Base-by-base conservation (phyloP, 2,329 filamentous ascomycete genomes). In the Cordyceps tenuipes region DNA sequence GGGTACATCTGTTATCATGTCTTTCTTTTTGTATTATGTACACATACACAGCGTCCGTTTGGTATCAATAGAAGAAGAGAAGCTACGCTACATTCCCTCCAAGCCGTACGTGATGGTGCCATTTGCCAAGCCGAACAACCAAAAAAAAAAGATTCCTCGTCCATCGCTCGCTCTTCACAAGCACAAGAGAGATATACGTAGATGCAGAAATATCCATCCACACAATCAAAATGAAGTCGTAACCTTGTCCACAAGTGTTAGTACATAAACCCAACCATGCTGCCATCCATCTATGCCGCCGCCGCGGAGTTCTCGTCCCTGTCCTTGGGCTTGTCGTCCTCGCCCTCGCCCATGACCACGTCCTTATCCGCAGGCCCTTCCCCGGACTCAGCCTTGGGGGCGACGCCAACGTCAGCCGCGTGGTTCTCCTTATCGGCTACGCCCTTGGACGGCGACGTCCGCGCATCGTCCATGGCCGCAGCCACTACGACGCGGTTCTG, bases 341-440 rank as follows among this genome's bases (percentile, higher is more conserved):
- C 31, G 6, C 60, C 62, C 7, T 72, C 69, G 49, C 61, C 63
- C 72, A 72, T 72, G n/a, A 70, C 68, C 7, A 71, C 68, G 36
- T 73, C 72, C 61, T 69, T 67, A 13, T 54, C 48, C 12, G 64
- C 62, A 19, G 63, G 61, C 9, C 57, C 49, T 3, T 9, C 31
- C 15, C 15, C 41, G 1, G 60, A 52, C 21, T 60, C 60, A 7
- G 44, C 9, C 44, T 23, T 15, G 21, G 44, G 6, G 8, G 44
- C 21, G 10, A 21, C 44, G 10, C 5, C 17, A 34, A 9, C 29
- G 21, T 17, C 1, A 12, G 48, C n/a, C 8, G 26, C 5, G 17
- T 66, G 70, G 61, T 82, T 82, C 67, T 81, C 79, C 68, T 81
- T 82, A 52, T 82, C 75, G 0, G 73, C 73, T 44, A 77, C 72